A percentile compares a stretch with the other conserved stretches of the same genome.
Evolutionary conservation across 768 basidiomycete genomes (phyloP).

Genomic region (Epithele typhae): DNA sequence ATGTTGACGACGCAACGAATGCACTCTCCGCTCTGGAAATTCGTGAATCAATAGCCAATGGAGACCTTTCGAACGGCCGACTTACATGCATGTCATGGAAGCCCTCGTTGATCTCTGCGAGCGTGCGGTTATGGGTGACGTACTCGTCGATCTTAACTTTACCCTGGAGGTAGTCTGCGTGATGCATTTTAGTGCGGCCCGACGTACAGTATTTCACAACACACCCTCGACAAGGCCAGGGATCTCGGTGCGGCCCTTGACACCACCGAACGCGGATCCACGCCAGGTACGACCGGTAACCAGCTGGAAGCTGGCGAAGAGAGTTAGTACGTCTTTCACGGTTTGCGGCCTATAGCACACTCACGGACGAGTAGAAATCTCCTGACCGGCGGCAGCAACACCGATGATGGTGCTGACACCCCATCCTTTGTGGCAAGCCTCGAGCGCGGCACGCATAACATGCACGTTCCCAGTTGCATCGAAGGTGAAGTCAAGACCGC

Average conservation of each 20-base stretch:
- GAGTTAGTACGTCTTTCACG: background rate
- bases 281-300: conserved; percentile 94
- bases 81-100: conserved; percentile 97
- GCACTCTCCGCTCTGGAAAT: conserved; percentile 68
- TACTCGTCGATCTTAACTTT: conserved; percentile 93
- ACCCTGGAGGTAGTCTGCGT: conserved; percentile 72
- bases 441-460: conserved; percentile 93
- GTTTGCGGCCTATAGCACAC: conserved; percentile 5
- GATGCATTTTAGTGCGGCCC: no score
- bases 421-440: conserved; percentile 99
- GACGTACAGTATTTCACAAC: background rate
- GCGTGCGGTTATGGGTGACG: conserved; percentile 78
- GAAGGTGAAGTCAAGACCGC: conserved; percentile 95
- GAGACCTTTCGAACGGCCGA: conserved; percentile 11
- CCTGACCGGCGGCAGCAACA: conserved; percentile 95
- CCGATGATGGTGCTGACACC: conserved; percentile 95
- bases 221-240: conserved; percentile 89
- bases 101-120: conserved; percentile 77
- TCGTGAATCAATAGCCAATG: conserved; percentile 5
- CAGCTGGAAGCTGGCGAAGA: conserved; percentile 46
- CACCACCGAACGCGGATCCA: conserved; percentile 94
- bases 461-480: conserved; percentile 93
- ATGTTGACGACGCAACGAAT: conserved; percentile 96
- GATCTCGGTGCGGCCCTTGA: conserved; percentile 95
- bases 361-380: conserved; percentile 38